Conservation (phyloP, 768 basidiomycete species). For the Termitomyces titanicus region DNA sequence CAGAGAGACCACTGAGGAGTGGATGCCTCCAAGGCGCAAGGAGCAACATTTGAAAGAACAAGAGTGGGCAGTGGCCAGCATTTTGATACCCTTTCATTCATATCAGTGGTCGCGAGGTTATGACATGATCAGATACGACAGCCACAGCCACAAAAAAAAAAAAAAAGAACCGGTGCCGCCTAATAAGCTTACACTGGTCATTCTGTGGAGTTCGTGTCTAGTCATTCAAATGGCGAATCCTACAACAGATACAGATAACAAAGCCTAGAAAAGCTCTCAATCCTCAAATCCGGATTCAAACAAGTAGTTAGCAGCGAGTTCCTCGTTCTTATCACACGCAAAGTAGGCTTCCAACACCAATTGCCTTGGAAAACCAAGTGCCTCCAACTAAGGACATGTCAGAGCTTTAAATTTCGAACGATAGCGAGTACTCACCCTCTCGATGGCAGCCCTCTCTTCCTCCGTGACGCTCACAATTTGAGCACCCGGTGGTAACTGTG, state of each 20-base stretch:
- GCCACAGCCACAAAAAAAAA: neutral
- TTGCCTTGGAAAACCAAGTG: slow-evolving; percentile 82
- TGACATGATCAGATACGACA: neutral
- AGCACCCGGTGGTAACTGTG: slow-evolving; percentile 43
- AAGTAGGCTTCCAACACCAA: slow-evolving; percentile 88
- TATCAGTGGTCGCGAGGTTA: neutral
- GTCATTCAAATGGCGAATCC: neutral
- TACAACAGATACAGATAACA: neutral
- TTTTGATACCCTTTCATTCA: slow-evolving; percentile 1
- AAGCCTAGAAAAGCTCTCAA: slow-evolving; percentile 8
- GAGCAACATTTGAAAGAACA: neutral
- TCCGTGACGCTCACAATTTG: slow-evolving; percentile 74
- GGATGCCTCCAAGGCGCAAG: neutral
- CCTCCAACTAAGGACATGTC: slow-evolving; percentile 58
- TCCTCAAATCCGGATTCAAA: slow-evolving; percentile 73
- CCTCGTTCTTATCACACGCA: slow-evolving; percentile 96
- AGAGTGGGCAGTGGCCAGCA: neutral
- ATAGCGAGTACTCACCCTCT: slow-evolving; percentile 57
- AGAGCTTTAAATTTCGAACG: neutral
- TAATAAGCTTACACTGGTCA: neutral
- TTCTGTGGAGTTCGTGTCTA: neutral
- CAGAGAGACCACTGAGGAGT: slow-evolving; percentile 5
- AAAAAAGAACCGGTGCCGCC: neutral
- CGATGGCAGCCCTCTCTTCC: slow-evolving; percentile 87
- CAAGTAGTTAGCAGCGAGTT: slow-evolving; percentile 90